phyloP scores from a whole-genome alignment of 2,329 filamentous ascomycete genomes.

The Cadophora sp. region DNA sequence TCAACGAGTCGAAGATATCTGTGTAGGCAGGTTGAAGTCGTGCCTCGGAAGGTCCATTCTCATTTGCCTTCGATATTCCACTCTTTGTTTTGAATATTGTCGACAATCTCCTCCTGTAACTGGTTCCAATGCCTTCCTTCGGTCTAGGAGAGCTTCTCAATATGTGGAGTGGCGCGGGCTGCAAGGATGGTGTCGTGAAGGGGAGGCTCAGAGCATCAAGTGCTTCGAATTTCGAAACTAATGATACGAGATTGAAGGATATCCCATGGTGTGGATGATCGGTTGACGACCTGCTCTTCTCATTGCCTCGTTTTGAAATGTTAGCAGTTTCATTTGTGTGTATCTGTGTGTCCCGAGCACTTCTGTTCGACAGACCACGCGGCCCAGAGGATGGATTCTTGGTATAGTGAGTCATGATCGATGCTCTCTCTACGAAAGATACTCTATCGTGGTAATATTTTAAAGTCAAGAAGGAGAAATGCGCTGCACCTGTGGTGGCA shows the following conservation, averaged over 20 bases:
- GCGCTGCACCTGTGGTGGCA: background rate
- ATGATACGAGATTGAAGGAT: conserved; percentile 32
- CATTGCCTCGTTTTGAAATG: background rate
- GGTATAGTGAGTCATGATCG: conserved; percentile 24
- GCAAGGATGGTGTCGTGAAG: conserved; percentile 25
- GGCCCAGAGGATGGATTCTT: conserved; percentile 1
- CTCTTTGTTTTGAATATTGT: conserved; percentile 32
- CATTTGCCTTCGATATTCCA: conserved; percentile 15
- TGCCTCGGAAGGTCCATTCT: conserved; percentile 14
- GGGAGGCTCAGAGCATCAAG: conserved; percentile 39
- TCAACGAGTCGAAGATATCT: conserved; percentile 7
- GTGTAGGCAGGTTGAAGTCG: conserved; percentile 9
- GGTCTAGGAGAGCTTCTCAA: conserved; percentile 18
- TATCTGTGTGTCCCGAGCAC: background rate
- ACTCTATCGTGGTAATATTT: background rate
- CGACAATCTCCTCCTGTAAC: conserved; percentile 27
- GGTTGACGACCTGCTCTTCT: background rate
- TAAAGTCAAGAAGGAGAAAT: background rate
- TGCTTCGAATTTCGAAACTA: conserved; percentile 41
- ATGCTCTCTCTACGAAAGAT: background rate
- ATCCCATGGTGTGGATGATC: background rate
- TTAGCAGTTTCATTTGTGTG: background rate
- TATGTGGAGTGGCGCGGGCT: conserved; percentile 32
- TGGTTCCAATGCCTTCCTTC: conserved; percentile 11
- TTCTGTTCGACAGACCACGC: background rate